phyloP scores from a whole-genome alignment of 2,329 filamentous ascomycete genomes.

The Fusarium goolgardi region DNA sequence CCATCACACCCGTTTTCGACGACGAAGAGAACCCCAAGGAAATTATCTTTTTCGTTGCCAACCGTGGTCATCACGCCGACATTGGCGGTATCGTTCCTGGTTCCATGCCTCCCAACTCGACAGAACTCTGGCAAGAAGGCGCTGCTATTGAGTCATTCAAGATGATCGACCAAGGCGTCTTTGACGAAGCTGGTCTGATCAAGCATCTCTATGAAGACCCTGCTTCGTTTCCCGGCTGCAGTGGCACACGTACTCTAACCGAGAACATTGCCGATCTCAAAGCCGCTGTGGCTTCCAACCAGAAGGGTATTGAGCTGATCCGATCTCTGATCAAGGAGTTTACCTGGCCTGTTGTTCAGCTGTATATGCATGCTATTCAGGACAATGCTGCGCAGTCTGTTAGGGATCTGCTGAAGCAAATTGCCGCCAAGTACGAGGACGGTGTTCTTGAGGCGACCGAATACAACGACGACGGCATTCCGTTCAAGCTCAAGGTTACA shows the following conservation, averaged over 20 bases:
- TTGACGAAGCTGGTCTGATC: slow-evolving; percentile 64
- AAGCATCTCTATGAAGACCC: slow-evolving; percentile 63
- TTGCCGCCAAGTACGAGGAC: slow-evolving; percentile 76
- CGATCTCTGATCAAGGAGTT: slow-evolving; percentile 80
- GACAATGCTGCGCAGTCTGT: slow-evolving; percentile 83
- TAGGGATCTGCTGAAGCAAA: slow-evolving; percentile 75
- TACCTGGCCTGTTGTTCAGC: slow-evolving; percentile 79
- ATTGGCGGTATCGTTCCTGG: slow-evolving; percentile 74
- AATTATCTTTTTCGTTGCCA: slow-evolving; percentile 52
- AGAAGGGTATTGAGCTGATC: slow-evolving; percentile 84
- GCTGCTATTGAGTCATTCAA: slow-evolving; percentile 62
- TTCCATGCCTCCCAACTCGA: slow-evolving; percentile 78
- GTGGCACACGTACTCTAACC: slow-evolving; percentile 74
- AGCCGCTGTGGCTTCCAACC: slow-evolving; percentile 86
- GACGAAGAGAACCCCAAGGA: slow-evolving; percentile 45
- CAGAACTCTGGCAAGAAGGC: slow-evolving; percentile 68
- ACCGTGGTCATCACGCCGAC: slow-evolving; percentile 51
- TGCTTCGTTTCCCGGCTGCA: slow-evolving; percentile 50
- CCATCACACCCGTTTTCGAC: slow-evolving; percentile 48
- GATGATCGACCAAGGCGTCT: slow-evolving; percentile 45
- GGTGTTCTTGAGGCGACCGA: slow-evolving; percentile 79
- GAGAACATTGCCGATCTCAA: slow-evolving; percentile 91
- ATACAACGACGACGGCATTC: slow-evolving; percentile 87
- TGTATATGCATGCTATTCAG: slow-evolving; percentile 87
- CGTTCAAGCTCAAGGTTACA: slow-evolving; percentile 78